These are phyloP conservation scores for Fusarium oxysporum DNA, from an alignment of 2,329 filamentous ascomycete genomes.

Conservation along the genomic window DNA sequence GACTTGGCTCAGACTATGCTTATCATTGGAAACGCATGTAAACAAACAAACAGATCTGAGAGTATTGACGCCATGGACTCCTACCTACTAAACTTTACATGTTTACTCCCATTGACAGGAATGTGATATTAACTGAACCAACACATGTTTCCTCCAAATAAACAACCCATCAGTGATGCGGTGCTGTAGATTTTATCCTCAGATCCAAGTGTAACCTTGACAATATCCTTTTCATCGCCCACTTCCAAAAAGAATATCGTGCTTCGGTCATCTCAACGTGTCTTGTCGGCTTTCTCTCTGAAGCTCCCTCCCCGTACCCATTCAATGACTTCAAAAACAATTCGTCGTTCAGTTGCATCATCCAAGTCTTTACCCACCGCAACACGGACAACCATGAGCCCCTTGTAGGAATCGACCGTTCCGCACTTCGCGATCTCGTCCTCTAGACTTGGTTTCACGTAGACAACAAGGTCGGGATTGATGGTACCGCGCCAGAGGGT, in stretches of 20 bases:
- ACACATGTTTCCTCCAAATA: not conserved
- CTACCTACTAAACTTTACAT: slow-evolving; percentile 13
- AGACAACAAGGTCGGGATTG: slow-evolving; percentile 83
- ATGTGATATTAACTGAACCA: slow-evolving; percentile 19
- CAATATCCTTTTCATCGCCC: not conserved
- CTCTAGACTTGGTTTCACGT: slow-evolving; percentile 61
- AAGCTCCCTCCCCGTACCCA: slow-evolving; percentile 71
- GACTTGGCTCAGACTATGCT: not conserved
- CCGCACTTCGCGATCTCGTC: slow-evolving; percentile 54
- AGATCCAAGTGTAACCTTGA: not conserved
- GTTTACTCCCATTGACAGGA: slow-evolving; percentile 5
- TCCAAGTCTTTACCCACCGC: slow-evolving; percentile 61
- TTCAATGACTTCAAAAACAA: slow-evolving; percentile 90
- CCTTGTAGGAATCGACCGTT: slow-evolving; percentile 66
- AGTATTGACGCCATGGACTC: slow-evolving; percentile 11
- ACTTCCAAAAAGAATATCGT: slow-evolving; percentile 1
- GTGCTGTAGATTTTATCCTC: not conserved
- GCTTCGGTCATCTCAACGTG: slow-evolving; percentile 9
- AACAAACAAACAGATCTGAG: slow-evolving; percentile 2
- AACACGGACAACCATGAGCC: slow-evolving; percentile 67
- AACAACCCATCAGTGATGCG: not conserved
- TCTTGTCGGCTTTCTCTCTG: slow-evolving; percentile 44
- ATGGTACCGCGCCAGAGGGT: slow-evolving; percentile 90
- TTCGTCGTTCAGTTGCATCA: slow-evolving; percentile 76
- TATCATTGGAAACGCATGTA: not conserved